Evolutionary conservation across 2,329 filamentous ascomycete species (phyloP), one percentile per base, ranked within the genome.

Genomic region (Elsinoe fawcettii): DNA sequence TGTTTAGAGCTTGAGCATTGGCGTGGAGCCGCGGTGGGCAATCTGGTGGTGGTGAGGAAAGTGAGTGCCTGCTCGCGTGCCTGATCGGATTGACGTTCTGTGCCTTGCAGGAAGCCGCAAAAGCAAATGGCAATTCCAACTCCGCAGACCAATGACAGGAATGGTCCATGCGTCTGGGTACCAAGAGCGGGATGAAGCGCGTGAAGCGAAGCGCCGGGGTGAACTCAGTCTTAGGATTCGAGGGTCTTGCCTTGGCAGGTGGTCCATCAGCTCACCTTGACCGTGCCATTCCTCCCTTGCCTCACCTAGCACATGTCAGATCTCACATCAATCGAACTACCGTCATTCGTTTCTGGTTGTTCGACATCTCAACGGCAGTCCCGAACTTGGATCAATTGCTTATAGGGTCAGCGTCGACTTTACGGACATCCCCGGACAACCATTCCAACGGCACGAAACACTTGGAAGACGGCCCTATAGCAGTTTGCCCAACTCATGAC

Each of bases 381-480:
- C 44, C 49, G 16, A 14, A 16, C 32, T 39, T 25, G 32, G 6
- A 39, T 53, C 49, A 37, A 53, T 34, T 39, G 49, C 49, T 53
- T 11, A 32, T 32, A 39, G 49, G 49, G 8, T 16, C n/a, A 39
- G 49, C 49, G 49, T 53, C 49, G 34, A 25, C 32, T 18, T 32
- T 37, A 53, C 49, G 49, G 49, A 39, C 49, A 53, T 53, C 49
- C 49, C 49, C 49, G 49, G 34, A 53, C 49, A 53, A 39, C 49
- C 49, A 53, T 53, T 46, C 32, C 30, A 53, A 53, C 49, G 49
- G 49, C 32, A 53, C 25, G 49, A 53, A 53, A 53, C 49, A 53
- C 32, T 39, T 39, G 25, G 18, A 53, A 12, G 30, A 16, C 34
- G 14, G 49, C 49, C 20, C 32, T 14, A 25, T 8, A 22, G 34